Percentiles rank a stretch among this genome's conserved stretches.
These are phyloP conservation scores for Cryoendolithus antarcticus DNA, from an alignment of 2,329 filamentous ascomycete genomes.

Conservation along the genomic window DNA sequence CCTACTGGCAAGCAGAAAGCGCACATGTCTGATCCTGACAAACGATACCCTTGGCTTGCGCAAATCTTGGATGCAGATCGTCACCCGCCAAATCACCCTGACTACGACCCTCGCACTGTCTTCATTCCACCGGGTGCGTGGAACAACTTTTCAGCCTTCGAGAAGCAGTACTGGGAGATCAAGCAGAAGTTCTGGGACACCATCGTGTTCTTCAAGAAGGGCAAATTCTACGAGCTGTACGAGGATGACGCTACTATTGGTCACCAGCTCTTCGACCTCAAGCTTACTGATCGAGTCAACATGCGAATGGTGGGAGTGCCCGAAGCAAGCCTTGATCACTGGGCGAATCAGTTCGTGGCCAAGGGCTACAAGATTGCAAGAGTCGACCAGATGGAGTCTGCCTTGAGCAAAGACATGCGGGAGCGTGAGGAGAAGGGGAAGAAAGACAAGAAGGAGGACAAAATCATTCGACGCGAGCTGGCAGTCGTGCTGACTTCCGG, in stretches of 20 bases:
- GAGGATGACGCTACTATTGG: constrained; percentile 95
- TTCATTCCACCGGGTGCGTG: constrained; percentile 75
- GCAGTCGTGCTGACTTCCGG: constrained; percentile 84
- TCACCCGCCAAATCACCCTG: constrained; percentile 64
- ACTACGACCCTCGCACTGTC: constrained; percentile 85
- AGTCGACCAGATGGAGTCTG: constrained; percentile 94
- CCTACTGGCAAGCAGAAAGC: constrained; percentile 47
- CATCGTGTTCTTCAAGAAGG: constrained; percentile 99
- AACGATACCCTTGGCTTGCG: constrained; percentile 83
- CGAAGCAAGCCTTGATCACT: constrained; percentile 87
- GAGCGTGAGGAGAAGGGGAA: constrained; percentile 56
- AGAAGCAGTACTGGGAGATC: constrained; percentile 98
- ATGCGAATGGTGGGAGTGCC: constrained; percentile 99
- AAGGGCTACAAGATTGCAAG: constrained; percentile 96
- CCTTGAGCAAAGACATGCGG: constrained; percentile 95
- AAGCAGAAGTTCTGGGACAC: constrained; percentile 97
- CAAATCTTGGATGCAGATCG: constrained; percentile 74
- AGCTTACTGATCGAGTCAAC: constrained; percentile 94
- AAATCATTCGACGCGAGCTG: constrained; percentile 83
- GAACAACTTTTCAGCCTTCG: constrained; percentile 79
- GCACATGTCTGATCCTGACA: constrained; percentile 67
- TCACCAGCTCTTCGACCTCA: constrained; percentile 92
- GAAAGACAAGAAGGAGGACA: constrained; percentile 65
- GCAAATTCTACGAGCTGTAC: constrained; percentile 97
- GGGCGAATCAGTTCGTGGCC: constrained; percentile 96